Percentiles rank a stretch among this genome's conserved stretches.
phyloP scores from a whole-genome alignment of 805 yeast species.

The Metschnikowia amazonensis region DNA sequence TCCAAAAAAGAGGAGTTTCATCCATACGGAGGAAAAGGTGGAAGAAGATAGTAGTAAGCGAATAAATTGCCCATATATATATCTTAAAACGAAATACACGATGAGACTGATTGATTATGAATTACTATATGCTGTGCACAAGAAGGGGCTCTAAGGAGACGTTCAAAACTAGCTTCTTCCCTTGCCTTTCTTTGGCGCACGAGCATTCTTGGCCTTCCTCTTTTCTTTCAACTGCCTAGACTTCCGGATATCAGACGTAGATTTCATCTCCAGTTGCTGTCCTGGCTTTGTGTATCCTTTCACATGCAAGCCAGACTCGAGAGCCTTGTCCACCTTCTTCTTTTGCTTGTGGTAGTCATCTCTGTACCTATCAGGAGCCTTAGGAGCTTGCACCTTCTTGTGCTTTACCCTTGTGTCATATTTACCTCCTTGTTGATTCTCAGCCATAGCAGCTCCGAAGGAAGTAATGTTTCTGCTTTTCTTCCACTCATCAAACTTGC shows the following conservation, averaged over 20 bases:
- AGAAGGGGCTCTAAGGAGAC: not conserved
- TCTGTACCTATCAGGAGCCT: constrained; percentile 82
- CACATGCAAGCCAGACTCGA: constrained; percentile 67
- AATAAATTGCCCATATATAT: not conserved
- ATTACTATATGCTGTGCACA: not conserved
- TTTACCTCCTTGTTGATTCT: constrained; percentile 21
- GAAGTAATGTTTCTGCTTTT: constrained; percentile 58
- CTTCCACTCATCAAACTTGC: constrained; percentile 91
- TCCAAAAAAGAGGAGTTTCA: constrained; percentile 31
- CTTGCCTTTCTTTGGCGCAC: constrained; percentile 48
- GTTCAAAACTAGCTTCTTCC: not conserved
- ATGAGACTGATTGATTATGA: not conserved
- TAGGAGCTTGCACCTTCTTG: constrained; percentile 73
- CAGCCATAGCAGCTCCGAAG: constrained; percentile 17
- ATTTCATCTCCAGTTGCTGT: constrained; percentile 53
- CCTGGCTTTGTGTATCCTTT: constrained; percentile 59
- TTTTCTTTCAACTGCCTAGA: constrained; percentile 65
- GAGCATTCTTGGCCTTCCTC: constrained; percentile 77
- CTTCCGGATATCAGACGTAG: constrained; percentile 76
- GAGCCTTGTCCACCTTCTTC: constrained; percentile 75
- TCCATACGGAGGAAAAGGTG: constrained; percentile 42
- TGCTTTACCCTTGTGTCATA: constrained; percentile 59
- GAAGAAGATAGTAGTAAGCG: constrained; percentile 20
- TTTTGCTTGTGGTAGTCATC: constrained; percentile 82
- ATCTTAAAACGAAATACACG: not conserved